Percentiles rank a stretch among this genome's conserved stretches.
Conservation (phyloP, 352 stramenopile genomes). For the Phytophthora capsici region DNA sequence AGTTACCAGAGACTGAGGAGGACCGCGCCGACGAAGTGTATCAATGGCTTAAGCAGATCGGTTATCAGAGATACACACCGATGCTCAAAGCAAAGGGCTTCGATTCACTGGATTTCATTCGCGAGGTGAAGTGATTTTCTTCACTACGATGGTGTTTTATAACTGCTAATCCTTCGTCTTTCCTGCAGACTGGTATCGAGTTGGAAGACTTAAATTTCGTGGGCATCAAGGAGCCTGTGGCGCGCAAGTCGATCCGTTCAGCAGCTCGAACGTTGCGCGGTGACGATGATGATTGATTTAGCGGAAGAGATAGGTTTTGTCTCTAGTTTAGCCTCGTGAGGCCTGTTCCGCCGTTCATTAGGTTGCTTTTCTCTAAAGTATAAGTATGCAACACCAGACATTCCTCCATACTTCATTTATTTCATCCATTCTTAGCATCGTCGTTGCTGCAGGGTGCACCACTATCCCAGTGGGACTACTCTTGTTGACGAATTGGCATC, state of each 20-base stretch:
- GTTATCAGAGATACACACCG: constrained; percentile 59
- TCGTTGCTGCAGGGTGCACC: constrained; percentile 4
- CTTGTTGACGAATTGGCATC: constrained; percentile 3
- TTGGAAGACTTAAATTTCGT: constrained; percentile 89
- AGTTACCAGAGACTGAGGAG: constrained; percentile 46
- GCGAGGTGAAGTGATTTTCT: constrained; percentile 62
- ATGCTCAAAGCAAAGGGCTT: constrained; percentile 86
- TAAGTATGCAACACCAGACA: constrained; percentile 33
- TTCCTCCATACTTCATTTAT: constrained; percentile 31
- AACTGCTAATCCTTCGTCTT: constrained; percentile 4
- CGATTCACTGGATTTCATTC: constrained; percentile 81
- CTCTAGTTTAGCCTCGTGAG: constrained; percentile 23
- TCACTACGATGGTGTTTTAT: background rate
- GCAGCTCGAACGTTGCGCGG: constrained; percentile 62
- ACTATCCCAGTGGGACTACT: background rate
- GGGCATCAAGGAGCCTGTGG: constrained; percentile 71
- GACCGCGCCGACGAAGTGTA: constrained; percentile 76
- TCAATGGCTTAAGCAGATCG: constrained; percentile 72
- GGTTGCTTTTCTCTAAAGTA: constrained; percentile 35
- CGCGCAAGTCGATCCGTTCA: constrained; percentile 65
- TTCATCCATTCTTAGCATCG: constrained; percentile 31
- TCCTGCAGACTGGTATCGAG: constrained; percentile 78
- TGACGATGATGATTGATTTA: constrained; percentile 46
- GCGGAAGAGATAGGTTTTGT: constrained; percentile 18
- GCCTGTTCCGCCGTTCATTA: constrained; percentile 25